Percentiles rank a stretch among this genome's conserved stretches.
phyloP scores from a whole-genome alignment of 768 basidiomycete genomes.

The Guyanaporus albipodus region DNA sequence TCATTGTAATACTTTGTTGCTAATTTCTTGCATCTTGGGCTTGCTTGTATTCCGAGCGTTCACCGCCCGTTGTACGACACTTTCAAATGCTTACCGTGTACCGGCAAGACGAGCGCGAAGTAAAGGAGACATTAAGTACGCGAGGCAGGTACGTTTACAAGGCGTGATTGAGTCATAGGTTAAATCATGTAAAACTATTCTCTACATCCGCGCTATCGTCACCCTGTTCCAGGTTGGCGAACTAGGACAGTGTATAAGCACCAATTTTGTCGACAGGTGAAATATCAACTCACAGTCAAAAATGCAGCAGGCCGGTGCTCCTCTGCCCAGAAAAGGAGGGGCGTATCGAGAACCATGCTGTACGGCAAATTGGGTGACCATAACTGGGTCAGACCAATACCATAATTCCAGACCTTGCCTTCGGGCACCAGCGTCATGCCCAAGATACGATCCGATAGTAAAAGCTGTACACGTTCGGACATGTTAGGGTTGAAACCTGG shows the following conservation, averaged over 20 bases:
- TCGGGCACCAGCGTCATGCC: slow-evolving; percentile 95
- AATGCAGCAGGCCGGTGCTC: slow-evolving; percentile 93
- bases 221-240: slow-evolving; percentile 84
- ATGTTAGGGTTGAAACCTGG: slow-evolving; percentile 97
- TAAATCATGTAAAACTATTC: slow-evolving; percentile 79
- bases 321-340: slow-evolving; percentile 93
- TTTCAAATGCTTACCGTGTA: neutral
- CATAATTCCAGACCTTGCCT: slow-evolving; percentile 96
- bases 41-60: neutral
- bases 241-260: slow-evolving; percentile 41
- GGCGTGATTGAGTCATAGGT: slow-evolving; percentile 2
- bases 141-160: slow-evolving; percentile 16
- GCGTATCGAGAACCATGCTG: slow-evolving; percentile 86
- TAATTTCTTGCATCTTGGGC: slow-evolving; percentile 16
- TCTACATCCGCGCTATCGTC: slow-evolving; percentile 96
- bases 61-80: neutral
- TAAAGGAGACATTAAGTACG: neutral
- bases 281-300: slow-evolving; percentile 62
- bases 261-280: neutral
- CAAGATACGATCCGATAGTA: slow-evolving; percentile 92
- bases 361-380: slow-evolving; percentile 84
- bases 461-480: slow-evolving; percentile 91
- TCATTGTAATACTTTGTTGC: slow-evolving; percentile 5
- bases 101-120: neutral
- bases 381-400: slow-evolving; percentile 86